Conservation (phyloP, 768 basidiomycete genomes). For the Pleurotus sapidus region DNA sequence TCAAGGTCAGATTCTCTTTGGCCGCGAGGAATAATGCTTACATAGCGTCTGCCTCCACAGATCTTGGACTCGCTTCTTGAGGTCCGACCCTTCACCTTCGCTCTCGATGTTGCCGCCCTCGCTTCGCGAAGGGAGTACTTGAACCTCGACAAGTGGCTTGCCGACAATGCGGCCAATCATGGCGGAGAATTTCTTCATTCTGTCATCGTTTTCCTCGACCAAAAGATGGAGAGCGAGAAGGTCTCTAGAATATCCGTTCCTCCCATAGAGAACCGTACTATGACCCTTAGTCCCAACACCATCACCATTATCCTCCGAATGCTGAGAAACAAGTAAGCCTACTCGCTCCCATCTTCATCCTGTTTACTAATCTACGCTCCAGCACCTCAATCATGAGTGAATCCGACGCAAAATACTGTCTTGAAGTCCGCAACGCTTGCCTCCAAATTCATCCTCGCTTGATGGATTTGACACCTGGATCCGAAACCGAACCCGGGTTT, state of each 20-base stretch:
- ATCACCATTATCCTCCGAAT: conserved; percentile 91
- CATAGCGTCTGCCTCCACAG: conserved; percentile 29
- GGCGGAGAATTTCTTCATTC: conserved; percentile 86
- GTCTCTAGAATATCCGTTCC: conserved; percentile 73
- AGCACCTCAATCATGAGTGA: conserved; percentile 75
- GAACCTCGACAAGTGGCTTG: conserved; percentile 96
- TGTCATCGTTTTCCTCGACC: conserved; percentile 83
- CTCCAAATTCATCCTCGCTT: conserved; percentile 94
- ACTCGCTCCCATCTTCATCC: background rate
- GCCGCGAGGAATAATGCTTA: background rate
- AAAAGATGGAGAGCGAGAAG: conserved; percentile 93
- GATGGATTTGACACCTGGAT: conserved; percentile 86
- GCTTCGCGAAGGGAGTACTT: conserved; percentile 92
- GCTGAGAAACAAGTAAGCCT: conserved; percentile 74
- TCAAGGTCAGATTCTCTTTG: conserved; percentile 59
- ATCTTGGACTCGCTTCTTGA: conserved; percentile 92
- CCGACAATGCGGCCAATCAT: conserved; percentile 79
- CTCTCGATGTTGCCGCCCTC: conserved; percentile 90
- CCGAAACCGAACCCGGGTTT: conserved; percentile 89
- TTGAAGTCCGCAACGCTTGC: conserved; percentile 90
- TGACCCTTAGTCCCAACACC: conserved; percentile 83
- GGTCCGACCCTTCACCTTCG: conserved; percentile 84
- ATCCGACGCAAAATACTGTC: conserved; percentile 80
- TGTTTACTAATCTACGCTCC: conserved; percentile 9
- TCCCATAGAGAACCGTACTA: conserved; percentile 73